Conservation (phyloP, 1,139 yeast species). For the Tardiomyces depauwii region DNA sequence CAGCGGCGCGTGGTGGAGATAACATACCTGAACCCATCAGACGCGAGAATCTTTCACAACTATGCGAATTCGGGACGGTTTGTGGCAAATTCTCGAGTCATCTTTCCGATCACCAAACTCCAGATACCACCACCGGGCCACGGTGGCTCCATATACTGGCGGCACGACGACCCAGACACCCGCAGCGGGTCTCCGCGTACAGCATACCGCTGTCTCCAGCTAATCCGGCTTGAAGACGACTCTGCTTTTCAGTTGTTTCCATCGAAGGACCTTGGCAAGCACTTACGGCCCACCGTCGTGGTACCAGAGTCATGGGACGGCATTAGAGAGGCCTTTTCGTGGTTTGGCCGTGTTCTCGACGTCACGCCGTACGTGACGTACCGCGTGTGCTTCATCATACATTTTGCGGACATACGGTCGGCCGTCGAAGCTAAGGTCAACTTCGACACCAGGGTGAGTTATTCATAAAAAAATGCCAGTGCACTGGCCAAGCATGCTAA, state of each 20-base stretch:
- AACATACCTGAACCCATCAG: neutral
- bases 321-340: neutral
- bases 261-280: neutral
- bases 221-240: neutral
- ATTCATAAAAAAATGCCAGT: too few species aligned
- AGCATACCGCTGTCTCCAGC: neutral
- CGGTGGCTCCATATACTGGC: too few species aligned
- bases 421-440: neutral
- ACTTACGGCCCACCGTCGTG: neutral
- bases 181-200: neutral
- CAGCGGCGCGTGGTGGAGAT: neutral
- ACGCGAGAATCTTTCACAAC: neutral
- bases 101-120: too few species aligned
- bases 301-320: neutral
- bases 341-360: neutral
- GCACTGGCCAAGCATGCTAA: too few species aligned
- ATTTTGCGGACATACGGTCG: neutral
- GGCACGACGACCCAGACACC: too few species aligned
- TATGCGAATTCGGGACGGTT: neutral
- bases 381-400: neutral
- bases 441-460: neutral
- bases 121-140: too few species aligned
- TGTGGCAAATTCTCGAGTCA: neutral
- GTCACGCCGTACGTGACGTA: neutral
- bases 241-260: neutral